Base-by-base conservation (phyloP, 305 asterid genomes). In the Nicotiana rustica region DNA sequence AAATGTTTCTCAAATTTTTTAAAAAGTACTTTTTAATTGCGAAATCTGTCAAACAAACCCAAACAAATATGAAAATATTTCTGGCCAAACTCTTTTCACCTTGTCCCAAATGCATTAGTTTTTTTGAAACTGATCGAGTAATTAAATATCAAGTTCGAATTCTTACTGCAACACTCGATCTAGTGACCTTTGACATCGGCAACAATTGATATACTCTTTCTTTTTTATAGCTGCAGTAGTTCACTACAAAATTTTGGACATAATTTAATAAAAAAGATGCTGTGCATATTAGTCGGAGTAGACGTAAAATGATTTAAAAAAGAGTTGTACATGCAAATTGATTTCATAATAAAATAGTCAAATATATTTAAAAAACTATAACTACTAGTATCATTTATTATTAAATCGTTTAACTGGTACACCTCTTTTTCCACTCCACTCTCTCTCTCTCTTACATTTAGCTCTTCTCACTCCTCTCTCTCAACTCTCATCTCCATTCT, bases 401-500 rank as follows among this genome's bases (percentile, higher is more conserved):
- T 61, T 19, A 19, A 19, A 61, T 61, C 19, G 14, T 61, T 61
- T 61, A 7, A 61, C 14, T 65, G 3, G 18, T 17, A 71, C 78
- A 73, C 62, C 21, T 47, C 38, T 25, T 73, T 49, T 86, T 86
- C 59, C 66, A 56, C 78, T 65, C 19, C 44, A 8, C 25, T 59
- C 15, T 8, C 35, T 52, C 29, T 64, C 78, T 80, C 90, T 71
- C 86, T 64, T 79, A 13, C 31, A 60, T 70, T 29, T 38, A 33
- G 61, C 86, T 62, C 36, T 67, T 29, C 67, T 83, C 67, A 57
- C 71, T 65, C 4, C 17, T 5, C 6, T 41, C 59, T 31, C 80
- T 71, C 65, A n/a, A 19, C 67, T 78, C 83, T 89, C 87, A 89
- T 87, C 83, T 84, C 31, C 82, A 29, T 83, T 69, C 86, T 78